Evolutionary conservation across 2,329 filamentous ascomycete species (phyloP).

Genomic region (Ophioceras dolichostomum): DNA sequence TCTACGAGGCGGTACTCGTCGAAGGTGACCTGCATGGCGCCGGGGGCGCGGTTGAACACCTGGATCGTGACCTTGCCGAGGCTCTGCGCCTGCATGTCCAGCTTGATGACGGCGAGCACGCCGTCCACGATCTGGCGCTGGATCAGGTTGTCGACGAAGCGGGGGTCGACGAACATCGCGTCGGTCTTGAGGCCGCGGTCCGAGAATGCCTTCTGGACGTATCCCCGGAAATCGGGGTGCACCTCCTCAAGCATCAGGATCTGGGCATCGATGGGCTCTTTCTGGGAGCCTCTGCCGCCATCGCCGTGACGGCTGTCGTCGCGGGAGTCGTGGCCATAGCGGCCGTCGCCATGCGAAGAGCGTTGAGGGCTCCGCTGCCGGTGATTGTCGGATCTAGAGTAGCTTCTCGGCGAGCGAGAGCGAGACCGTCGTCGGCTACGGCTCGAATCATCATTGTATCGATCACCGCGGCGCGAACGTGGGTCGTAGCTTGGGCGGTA

Average conservation of each 20-base stretch:
- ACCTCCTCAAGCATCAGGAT: slow-evolving; percentile 72
- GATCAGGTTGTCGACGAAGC: slow-evolving; percentile 61
- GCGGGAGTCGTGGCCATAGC: background rate
- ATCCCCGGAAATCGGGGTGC: slow-evolving; percentile 61
- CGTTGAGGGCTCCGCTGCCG: slow-evolving; percentile 1
- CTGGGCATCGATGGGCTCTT: slow-evolving; percentile 81
- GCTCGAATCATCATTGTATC: background rate
- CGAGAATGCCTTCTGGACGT: slow-evolving; percentile 67
- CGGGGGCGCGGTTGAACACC: slow-evolving; percentile 70
- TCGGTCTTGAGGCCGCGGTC: slow-evolving; percentile 62
- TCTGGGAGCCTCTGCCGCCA: too few species aligned
- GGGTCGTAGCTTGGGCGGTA: slow-evolving; percentile 2
- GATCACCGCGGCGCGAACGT: background rate
- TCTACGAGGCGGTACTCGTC: slow-evolving; percentile 82
- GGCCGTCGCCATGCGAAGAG: background rate
- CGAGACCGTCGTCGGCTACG: slow-evolving; percentile 1
- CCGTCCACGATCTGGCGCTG: slow-evolving; percentile 80
- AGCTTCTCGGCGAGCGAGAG: background rate
- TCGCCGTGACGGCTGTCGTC: background rate
- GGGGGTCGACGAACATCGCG: slow-evolving; percentile 66
- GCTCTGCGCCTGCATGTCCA: slow-evolving; percentile 57
- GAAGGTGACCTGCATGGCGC: slow-evolving; percentile 65
- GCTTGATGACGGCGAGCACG: slow-evolving; percentile 70
- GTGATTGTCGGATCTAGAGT: background rate
- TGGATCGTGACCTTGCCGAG: slow-evolving; percentile 68